Evolutionary conservation across 176 grass and related monocot species (phyloP), one percentile per base, ranked within the genome.

Genomic region (Secale cereale): DNA sequence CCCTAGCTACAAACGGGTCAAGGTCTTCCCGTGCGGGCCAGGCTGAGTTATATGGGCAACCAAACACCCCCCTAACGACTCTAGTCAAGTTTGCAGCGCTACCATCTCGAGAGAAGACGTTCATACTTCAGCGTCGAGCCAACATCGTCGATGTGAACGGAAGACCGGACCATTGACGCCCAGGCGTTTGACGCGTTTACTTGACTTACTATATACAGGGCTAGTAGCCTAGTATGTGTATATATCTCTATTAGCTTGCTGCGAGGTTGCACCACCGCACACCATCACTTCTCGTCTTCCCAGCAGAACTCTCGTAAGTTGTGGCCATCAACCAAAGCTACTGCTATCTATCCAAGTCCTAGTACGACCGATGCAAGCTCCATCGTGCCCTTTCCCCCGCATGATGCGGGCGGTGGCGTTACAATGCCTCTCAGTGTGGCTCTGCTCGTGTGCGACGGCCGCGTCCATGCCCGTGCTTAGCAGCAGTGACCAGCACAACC

Each of bases 401-500:
- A 9, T 59, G 56, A 59, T 23, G 56, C 56, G 56, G 22, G 56
- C 56, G 56, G 8, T 59, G 9, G 56, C 56, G n/a, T 10, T 59
- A 8, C 56, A n/a, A 23, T n/a, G 8, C 19, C 54, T 57, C 57
- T 25, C 63, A 31, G 41, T 78, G 25, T 71, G 26, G 6, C 15
- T 68, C 64, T 59, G 23, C n/a, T 62, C 59, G 36, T 39, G 36
- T 39, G 36, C 36, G 8, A 10, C 8, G 36, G 36, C 36, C 8
- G 36, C 36, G 36, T 37, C 7, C 7, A 6, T 37, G 59, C 3
- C 59, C 23, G 23, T 62, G 59, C 3, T 10, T 62, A 17, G 22
- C 80, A 32, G 14, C 35, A 64, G 13, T 19, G 83, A 92, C 57
- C 59, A 66, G 4, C 56, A 78, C 29, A 65, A 73, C 2, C 90